Percentiles rank a stretch among this genome's conserved stretches.
Evolutionary conservation across 768 basidiomycete genomes (phyloP).

Genomic region (Termitomyces eurrhizus): DNA sequence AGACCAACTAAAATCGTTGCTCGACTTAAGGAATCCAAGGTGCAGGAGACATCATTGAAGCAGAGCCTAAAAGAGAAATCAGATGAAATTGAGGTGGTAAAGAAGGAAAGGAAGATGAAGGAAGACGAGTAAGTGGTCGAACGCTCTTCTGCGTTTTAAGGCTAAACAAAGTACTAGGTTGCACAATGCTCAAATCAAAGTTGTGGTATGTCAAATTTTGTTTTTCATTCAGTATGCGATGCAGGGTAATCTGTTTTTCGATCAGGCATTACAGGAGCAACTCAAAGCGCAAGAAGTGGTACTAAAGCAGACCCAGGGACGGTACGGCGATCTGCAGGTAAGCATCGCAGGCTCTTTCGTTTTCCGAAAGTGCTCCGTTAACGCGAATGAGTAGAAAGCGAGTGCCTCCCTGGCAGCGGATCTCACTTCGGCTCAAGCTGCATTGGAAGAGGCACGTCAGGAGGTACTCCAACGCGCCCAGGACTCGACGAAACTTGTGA

Average conservation of each 20-base stretch:
- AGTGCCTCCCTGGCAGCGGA: slow-evolving; percentile 33
- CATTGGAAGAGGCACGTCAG: slow-evolving; percentile 33
- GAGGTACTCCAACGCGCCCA: slow-evolving; percentile 15
- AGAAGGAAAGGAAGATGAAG: neutral
- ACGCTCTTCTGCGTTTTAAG: neutral
- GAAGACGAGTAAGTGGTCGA: neutral
- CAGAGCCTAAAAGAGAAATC: slow-evolving; percentile 18
- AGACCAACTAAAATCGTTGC: neutral
- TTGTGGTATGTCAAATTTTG: neutral
- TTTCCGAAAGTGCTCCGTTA: neutral
- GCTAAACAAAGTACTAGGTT: neutral
- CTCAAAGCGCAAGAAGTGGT: slow-evolving; percentile 43
- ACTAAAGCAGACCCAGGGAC: slow-evolving; percentile 37
- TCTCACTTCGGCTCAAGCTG: slow-evolving; percentile 20
- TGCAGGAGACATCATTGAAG: slow-evolving; percentile 37
- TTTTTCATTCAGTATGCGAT: neutral
- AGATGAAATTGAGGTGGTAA: neutral
- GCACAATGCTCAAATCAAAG: neutral
- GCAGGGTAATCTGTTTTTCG: neutral
- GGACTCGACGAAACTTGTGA: slow-evolving; percentile 17
- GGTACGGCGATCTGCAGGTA: slow-evolving; percentile 15
- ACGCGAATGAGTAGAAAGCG: slow-evolving; percentile 20
- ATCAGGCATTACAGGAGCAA: slow-evolving; percentile 19
- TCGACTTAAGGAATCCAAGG: slow-evolving; percentile 24
- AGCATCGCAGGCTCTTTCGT: too few relatives aligned